Evolutionary conservation across 192 early-diverging fungal species (phyloP).

Genomic region (Rhizophagus prolifer): DNA sequence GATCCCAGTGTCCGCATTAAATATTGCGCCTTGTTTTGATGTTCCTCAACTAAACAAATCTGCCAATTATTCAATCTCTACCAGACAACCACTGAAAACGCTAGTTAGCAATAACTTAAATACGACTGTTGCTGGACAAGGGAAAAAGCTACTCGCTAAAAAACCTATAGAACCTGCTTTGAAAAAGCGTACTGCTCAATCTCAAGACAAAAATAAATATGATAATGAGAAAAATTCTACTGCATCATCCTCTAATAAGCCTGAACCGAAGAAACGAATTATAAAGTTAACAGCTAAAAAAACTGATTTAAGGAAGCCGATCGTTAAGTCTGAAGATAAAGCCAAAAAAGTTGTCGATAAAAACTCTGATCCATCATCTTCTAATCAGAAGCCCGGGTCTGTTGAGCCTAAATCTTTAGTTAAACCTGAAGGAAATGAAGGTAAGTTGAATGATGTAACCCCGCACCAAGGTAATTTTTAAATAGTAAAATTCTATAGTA

Average conservation of each 20-base stretch:
- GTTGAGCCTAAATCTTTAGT: neutral
- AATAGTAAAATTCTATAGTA: no score
- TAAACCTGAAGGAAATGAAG: no score
- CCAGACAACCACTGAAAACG: neutral
- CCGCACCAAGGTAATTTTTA: no score
- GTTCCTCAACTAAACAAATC: neutral
- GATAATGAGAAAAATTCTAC: neutral
- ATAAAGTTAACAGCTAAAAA: no score
- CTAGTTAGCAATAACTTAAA: neutral
- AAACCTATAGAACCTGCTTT: no score
- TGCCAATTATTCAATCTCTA: neutral
- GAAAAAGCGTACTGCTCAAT: neutral
- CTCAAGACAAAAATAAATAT: neutral
- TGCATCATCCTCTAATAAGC: no score
- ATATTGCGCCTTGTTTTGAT: neutral
- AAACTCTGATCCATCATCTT: neutral
- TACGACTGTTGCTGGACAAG: no score
- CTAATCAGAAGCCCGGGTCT: neutral
- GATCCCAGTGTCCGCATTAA: neutral
- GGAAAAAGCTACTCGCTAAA: no score
- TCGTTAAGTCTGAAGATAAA: neutral
- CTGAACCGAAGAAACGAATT: no score
- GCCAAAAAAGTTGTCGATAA: neutral
- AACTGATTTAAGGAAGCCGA: no score
- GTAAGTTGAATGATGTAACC: no score